Conservation (phyloP, 192 early-diverging fungal genomes). For the Coemansia javaensis region DNA sequence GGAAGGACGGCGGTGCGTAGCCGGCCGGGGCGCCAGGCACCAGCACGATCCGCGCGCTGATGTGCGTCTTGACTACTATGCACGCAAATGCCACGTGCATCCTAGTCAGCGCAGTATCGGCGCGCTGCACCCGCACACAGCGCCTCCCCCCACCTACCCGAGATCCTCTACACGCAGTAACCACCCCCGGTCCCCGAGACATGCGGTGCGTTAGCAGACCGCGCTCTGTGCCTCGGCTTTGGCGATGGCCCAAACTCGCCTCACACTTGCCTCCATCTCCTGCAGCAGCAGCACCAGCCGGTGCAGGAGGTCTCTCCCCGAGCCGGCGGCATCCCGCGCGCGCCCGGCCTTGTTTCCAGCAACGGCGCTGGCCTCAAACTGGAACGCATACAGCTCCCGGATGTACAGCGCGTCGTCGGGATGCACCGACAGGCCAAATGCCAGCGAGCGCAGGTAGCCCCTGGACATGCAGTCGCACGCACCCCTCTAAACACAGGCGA, state of each 20-base stretch:
- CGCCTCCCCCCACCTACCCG: neutral
- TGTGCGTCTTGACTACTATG: slow-evolving; percentile 6
- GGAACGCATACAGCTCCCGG: slow-evolving; percentile 46
- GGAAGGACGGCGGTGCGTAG: slow-evolving; percentile 25
- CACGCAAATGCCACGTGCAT: too few relatives aligned
- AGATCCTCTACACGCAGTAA: neutral
- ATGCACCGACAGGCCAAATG: slow-evolving; percentile 25
- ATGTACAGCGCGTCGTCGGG: slow-evolving; percentile 18
- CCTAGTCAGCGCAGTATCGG: too few relatives aligned
- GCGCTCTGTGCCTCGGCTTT: too few relatives aligned
- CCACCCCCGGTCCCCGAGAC: too few relatives aligned
- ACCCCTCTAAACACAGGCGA: slow-evolving; percentile 9
- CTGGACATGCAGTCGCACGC: slow-evolving; percentile 18
- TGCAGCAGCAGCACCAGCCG: slow-evolving; percentile 13
- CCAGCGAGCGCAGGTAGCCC: slow-evolving; percentile 15
- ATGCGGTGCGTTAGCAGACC: too few relatives aligned
- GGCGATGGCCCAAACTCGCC: too few relatives aligned
- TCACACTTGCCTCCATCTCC: slow-evolving; percentile 34
- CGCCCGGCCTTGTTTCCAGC: neutral
- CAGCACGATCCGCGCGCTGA: slow-evolving; percentile 21
- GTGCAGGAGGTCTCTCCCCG: neutral
- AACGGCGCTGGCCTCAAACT: slow-evolving; percentile 2
- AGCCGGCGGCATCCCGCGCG: neutral
- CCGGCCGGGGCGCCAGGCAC: slow-evolving; percentile 1
- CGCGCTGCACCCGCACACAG: neutral